Evolutionary conservation across 352 stramenopile species (phyloP), one percentile per base, ranked within the genome.

Genomic region (Albugo candida): DNA sequence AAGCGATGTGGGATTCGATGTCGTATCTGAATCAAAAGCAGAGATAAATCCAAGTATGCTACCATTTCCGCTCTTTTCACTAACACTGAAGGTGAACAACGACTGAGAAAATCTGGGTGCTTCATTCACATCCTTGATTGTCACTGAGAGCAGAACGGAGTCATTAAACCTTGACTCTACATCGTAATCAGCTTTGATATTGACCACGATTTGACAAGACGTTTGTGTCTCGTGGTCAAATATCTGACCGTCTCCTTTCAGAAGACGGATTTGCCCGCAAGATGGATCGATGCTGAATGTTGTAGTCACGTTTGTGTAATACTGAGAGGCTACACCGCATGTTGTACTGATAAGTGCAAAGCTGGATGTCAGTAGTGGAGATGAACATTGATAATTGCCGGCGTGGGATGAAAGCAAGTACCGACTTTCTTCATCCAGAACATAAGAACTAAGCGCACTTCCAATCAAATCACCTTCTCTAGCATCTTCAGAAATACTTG

Each of bases 401-500:
- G 61, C 43, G 1, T 40, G 19, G 0, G 60, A 45, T 16, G 42
- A 16, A 1, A 59, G 11, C 10, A 17, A 13, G 2, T 56, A 53
- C 11, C 41, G 12, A 16, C 52, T 53, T 42, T 64, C 58, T 59
- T 58, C 49, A 36, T 64, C 50, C 11, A 54, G 2, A 4, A 64
- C 44, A 20, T 53, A 58, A 16, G 19, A 11, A 1, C 48, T 41
- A 2, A 64, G 36, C 17, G 39, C 47, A 3, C 36, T 19, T 3
- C 58, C 58, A 12, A 64, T 24, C 5, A 21, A 17, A 18, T 3
- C 8, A 12, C 36, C 45, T 2, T 54, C 16, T 0, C 50, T 13
- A 0, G 62, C 27, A 4, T 67, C 56, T 47, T 81, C 68, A 1
- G 45, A 37, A 11, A 66, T 47, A 2, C 35, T 21, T 19, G 76